phyloP scores from a whole-genome alignment of 1,284 basidiomycete species.

The Puccinia hordei region DNA sequence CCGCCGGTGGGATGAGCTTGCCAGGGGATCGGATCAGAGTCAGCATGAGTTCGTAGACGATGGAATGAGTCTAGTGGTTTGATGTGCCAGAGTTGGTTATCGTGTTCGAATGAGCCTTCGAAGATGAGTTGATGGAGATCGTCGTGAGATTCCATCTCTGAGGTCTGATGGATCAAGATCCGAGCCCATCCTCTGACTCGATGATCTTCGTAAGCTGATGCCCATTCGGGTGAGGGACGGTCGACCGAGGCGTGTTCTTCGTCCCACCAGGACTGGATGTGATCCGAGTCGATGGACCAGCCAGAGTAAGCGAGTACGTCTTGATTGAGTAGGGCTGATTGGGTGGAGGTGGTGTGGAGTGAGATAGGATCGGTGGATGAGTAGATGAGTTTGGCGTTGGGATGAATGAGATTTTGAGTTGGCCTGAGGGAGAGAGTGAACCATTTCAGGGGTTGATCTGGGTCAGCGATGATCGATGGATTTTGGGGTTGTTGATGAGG shows the following conservation, averaged over 20 bases:
- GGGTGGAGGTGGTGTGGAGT: conserved; percentile 26
- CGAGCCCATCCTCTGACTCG: conserved; percentile 54
- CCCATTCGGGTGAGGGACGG: conserved; percentile 16
- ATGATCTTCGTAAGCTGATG: conserved; percentile 28
- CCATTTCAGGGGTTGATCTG: conserved; percentile 20
- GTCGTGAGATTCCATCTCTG: conserved; percentile 29
- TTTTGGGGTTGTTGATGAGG: background rate
- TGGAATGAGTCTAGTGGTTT: conserved; percentile 73
- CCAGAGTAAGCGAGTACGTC: conserved; percentile 55
- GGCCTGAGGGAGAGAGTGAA: conserved; percentile 55
- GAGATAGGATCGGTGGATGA: conserved; percentile 51
- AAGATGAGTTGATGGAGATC: conserved; percentile 61
- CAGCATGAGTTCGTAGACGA: conserved; percentile 65
- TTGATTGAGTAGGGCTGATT: conserved; percentile 51
- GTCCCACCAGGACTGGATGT: conserved; percentile 52
- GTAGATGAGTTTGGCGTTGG: conserved; percentile 53
- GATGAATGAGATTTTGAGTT: conserved; percentile 53
- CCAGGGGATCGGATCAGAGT: conserved; percentile 61
- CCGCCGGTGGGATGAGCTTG: conserved; percentile 61
- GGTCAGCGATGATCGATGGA: conserved; percentile 1
- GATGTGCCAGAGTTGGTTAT: conserved; percentile 73
- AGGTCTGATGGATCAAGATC: conserved; percentile 51
- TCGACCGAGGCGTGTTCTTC: conserved; percentile 51
- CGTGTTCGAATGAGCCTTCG: conserved; percentile 74
- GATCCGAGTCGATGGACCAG: conserved; percentile 52